Evolutionary conservation across 1,139 yeast genomes (phyloP), one percentile per base, ranked within the genome.

Genomic region (Candida frijolesensis): DNA sequence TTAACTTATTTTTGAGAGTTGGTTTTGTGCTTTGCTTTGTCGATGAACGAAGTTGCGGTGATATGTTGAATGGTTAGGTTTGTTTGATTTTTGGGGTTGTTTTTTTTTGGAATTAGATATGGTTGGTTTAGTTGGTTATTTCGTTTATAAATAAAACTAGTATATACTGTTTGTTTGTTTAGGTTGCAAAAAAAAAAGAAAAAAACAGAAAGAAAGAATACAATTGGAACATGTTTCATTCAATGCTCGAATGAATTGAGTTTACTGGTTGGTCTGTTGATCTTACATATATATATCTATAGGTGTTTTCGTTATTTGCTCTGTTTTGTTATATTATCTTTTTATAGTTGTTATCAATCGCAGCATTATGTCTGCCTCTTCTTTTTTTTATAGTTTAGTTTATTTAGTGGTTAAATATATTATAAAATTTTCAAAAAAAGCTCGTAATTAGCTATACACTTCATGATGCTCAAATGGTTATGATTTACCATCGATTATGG

Each of bases 401-500:
- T 19, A 4, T 19, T 19, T 19, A 19, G 22, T 19, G 22, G 18
- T 35, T 10, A 16, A 35, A 14, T 40, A 15, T 40, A 15, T 15
- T 19, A 40, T 30, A 40, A 16, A 14, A 40, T 40, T 12, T 15
- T 8, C 2, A 9, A 25, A 25, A 25, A 25, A 19, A 19, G 22
- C 29, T 25, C 10, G 29, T 25, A 25, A 25, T 25, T 25, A 25
- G 9, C 8, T 25, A 25, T 25, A 25, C 29, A 25, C 29, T 6
- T 25, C 8, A 25, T 25, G 10, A 25, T 25, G 10, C 7, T 25
- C 29, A 25, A 25, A 8, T 25, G 29, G 7, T 25, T 3, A 25
- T 8, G 10, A 25, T 25, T 25, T 25, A 6, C 10, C 9, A 8
- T 25, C 8, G 29, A 25, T 40, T 59, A 62, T 45, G 68, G 70